Evolutionary conservation across 2,329 filamentous ascomycete species (phyloP).

Genomic region (Aureobasidium namibiae): DNA sequence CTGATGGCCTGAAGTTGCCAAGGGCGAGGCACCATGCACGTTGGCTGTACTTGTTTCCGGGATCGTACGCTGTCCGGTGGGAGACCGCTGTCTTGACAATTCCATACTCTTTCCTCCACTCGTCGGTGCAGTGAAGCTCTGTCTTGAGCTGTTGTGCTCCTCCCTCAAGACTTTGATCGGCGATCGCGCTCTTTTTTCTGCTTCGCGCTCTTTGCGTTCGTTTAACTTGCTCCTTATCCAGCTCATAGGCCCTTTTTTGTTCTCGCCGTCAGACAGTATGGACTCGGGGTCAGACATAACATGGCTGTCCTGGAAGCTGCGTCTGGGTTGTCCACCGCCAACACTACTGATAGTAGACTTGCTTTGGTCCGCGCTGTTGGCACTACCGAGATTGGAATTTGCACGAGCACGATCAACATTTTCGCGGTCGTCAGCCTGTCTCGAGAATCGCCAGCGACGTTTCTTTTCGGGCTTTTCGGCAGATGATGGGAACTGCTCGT

Average conservation of each 20-base stretch:
- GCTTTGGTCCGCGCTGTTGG: slow-evolving; percentile 14
- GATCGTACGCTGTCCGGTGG: not conserved
- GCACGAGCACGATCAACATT: not conserved
- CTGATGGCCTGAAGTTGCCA: not conserved
- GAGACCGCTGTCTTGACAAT: slow-evolving; percentile 5
- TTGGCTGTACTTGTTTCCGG: not conserved
- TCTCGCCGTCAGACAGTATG: slow-evolving; percentile 10
- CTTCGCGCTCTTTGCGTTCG: slow-evolving; percentile 47
- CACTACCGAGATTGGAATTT: slow-evolving; percentile 5
- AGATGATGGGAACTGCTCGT: slow-evolving; percentile 47
- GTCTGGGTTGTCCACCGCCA: not conserved
- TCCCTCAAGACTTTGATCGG: slow-evolving; percentile 29
- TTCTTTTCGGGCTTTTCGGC: slow-evolving; percentile 59
- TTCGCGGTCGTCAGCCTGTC: slow-evolving; percentile 20
- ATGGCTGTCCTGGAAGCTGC: slow-evolving; percentile 10
- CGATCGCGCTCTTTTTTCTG: slow-evolving; percentile 36
- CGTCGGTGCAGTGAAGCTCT: slow-evolving; percentile 5
- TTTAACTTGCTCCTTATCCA: slow-evolving; percentile 60
- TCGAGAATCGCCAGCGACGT: slow-evolving; percentile 63
- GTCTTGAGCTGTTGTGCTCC: slow-evolving; percentile 35
- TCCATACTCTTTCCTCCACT: slow-evolving; percentile 11
- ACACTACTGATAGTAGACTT: slow-evolving; percentile 15
- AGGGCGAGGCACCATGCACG: not conserved
- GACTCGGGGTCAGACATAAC: slow-evolving; percentile 9
- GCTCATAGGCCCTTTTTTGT: slow-evolving; percentile 48